Evolutionary conservation across 495 filamentous ascomycete genomes (phyloP), one percentile per base, ranked within the genome.

Genomic region (Lophium mytilinum): DNA sequence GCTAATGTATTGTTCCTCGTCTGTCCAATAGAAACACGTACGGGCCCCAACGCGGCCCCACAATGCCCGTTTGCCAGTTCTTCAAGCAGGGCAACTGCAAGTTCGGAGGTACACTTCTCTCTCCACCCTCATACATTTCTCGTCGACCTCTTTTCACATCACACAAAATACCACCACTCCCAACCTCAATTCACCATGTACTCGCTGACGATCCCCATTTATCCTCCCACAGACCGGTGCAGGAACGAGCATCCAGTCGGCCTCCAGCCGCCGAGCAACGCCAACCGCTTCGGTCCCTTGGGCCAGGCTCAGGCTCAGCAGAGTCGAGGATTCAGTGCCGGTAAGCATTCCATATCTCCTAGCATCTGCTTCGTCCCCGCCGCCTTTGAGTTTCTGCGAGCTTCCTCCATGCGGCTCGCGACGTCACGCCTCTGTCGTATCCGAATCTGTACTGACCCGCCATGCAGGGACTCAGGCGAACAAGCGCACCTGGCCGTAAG

Each of bases 81-180:
- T 95, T 76, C 64, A 81, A 81, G 69, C 80, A 83, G 68, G 88
- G 87, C 43, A 76, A 78, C 50, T 95, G 89, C 76, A 83, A 75
- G 63, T 85, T 78, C 66, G 89, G 89, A 64, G 58, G 57, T 73
- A 53, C 12, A 17, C 34, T n/a, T 47, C 17, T 19, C 41, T n/a
- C 14, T 35, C 18, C 12, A 43, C 35, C 47, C 7, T 37, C 37
- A 35, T 12, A 50, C 14, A 11, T 14, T 9, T 6, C 21, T 14
- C 1, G 2, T 12, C 24, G 7, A 35, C 6, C 14, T 18, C 52
- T 2, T 30, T 3, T 30, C 24, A 30, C 24, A 30, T 30, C 24
- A 30, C 24, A 6, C 24, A 30, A 30, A 30, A 3, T 30, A 6
- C 24, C 24, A 30, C 6, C 24, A 30, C 24, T 30, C 6, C 24